Evolutionary conservation across 1,284 basidiomycete genomes (phyloP), one percentile per base, ranked within the genome.

Genomic region (Papiliotrema terrestris): DNA sequence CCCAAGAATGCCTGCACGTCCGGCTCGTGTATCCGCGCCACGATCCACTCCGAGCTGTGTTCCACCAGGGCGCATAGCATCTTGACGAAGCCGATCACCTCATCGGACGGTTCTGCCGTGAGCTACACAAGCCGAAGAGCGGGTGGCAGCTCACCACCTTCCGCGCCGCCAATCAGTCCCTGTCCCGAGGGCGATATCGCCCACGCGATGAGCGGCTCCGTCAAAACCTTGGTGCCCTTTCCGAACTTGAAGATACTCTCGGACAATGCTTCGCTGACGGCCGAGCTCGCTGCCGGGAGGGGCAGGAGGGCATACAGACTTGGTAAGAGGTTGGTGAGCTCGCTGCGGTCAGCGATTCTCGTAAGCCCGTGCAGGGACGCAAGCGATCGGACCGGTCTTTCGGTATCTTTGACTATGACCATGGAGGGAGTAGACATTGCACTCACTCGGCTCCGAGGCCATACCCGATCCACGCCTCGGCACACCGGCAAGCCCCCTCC

Each of bases 191-290:
- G 45, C 15, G 41, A 35, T 8, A 32, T n/a, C 46, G 81, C 80
- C 88, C 89, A 94, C 1, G 85, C 76, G 20, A 94, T 77, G 8
- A 94, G 75, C 1, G 91, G 91, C 67, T 92, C 88, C 0, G 90
- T 91, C 29, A 92, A 80, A 3, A 85, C 82, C 59, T 83, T 83
- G 13, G 81, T 81, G 0, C 86, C 89, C 5, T 86, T 82, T 1
- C 89, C 88, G 59, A 84, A 83, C 1, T 84, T 80, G 49, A 91
- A 80, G 1, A 87, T 80, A 0, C 89, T 89, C 50, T 83, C 83
- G 0, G 84, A 82, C 60, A 91, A 81, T 49, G 92, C 81, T 63
- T 92, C 89, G 68, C 88, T 84, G 4, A 94, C 70, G 0, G 86
- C 82, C 41, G 88, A 85, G 0, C 86, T 86, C 0, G 86, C 83